These are phyloP conservation scores for Claviceps arundinis DNA, from an alignment of 2,329 filamentous ascomycete species.

Conservation along the genomic window DNA sequence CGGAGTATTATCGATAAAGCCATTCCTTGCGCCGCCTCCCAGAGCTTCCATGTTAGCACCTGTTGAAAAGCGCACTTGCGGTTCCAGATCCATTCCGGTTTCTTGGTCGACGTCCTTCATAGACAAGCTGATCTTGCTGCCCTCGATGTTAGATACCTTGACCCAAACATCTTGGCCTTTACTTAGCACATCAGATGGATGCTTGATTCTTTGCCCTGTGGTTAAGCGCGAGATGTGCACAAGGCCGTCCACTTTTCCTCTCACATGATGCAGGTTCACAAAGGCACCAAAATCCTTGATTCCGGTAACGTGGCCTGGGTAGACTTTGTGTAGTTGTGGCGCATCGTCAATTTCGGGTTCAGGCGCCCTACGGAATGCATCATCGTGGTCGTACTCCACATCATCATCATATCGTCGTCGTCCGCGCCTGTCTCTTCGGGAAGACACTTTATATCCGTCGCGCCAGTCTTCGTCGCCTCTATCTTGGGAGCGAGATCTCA, in stretches of 20 bases:
- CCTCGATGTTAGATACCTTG: conserved; percentile 81
- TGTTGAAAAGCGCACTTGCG: conserved; percentile 65
- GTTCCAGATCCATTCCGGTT: conserved; percentile 70
- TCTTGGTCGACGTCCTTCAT: conserved; percentile 97
- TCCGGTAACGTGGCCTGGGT: conserved; percentile 78
- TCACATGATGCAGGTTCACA: conserved; percentile 78
- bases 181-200: conserved; percentile 77
- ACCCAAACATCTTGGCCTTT: conserved; percentile 78
- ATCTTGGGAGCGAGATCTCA: conserved; percentile 25
- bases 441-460: conserved; percentile 18
- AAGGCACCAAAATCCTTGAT: conserved; percentile 95
- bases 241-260: conserved; percentile 79
- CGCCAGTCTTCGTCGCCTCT: conserved; percentile 33
- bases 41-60: conserved; percentile 82
- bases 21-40: conserved; percentile 48
- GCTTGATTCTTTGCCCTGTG: conserved; percentile 74
- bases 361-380: conserved; percentile 52
- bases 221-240: conserved; percentile 87
- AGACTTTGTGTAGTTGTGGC: conserved; percentile 75
- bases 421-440: conserved; percentile 20
- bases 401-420: conserved; percentile 28
- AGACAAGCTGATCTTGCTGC: conserved; percentile 68
- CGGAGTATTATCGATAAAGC: conserved; percentile 33
- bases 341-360: conserved; percentile 66
- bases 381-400: conserved; percentile 29